These are phyloP conservation scores for Jaenimonas drosophilae DNA, from an alignment of 208 protist genomes.

Conservation along the genomic window DNA sequence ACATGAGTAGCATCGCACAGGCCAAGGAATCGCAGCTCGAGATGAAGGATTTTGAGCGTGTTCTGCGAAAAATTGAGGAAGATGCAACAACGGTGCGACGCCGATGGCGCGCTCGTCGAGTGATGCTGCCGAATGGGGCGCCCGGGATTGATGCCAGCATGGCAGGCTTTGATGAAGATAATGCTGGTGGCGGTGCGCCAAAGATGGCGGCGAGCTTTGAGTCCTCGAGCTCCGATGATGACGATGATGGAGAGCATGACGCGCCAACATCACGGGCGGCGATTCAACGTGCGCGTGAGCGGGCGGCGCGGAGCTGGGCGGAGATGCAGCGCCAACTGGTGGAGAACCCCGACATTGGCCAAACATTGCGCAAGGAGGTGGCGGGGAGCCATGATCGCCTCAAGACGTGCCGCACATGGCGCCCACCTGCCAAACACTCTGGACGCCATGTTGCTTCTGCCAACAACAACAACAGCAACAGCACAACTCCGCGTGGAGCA, in stretches of 20 bases:
- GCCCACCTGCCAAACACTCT: neutral
- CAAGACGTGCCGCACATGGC: neutral
- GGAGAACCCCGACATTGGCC: conserved; percentile 7
- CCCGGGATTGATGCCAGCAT: neutral
- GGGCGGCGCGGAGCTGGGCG: conserved; percentile 17
- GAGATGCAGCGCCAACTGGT: conserved; percentile 18
- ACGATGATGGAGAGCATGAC: conserved; percentile 2
- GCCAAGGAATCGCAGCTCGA: conserved; percentile 25
- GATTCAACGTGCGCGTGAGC: conserved; percentile 12
- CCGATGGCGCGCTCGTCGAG: neutral
- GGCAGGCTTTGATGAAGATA: neutral
- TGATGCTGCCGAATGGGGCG: neutral
- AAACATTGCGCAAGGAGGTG: conserved; percentile 15
- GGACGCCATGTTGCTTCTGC: neutral
- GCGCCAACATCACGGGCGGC: neutral
- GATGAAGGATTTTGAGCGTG: conserved; percentile 23
- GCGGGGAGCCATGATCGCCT: conserved; percentile 16
- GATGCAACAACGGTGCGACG: conserved; percentile 3
- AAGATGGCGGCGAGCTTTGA: neutral
- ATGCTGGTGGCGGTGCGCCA: neutral
- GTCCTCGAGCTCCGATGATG: neutral
- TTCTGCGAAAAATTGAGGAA: conserved; percentile 23
- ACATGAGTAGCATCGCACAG: conserved; percentile 19
- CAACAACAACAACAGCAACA: neutral
- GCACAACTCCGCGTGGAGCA: too few relatives aligned